Evolutionary conservation across 768 basidiomycete species (phyloP).

Genomic region (Kwoniella sp.): DNA sequence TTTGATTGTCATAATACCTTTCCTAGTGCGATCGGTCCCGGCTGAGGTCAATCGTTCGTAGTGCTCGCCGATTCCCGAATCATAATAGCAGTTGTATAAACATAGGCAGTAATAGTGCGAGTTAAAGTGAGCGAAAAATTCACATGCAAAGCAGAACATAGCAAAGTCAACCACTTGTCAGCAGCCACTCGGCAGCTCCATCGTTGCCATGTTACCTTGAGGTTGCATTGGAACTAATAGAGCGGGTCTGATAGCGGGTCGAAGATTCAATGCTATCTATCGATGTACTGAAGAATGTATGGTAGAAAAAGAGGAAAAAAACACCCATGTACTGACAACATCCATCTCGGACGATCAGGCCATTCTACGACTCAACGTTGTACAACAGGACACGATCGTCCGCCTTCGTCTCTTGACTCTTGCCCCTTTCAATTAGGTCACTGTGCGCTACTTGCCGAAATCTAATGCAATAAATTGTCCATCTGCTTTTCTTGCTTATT

Average conservation of each 20-base stretch:
- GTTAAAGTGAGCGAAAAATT: neutral
- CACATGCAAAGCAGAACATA: neutral
- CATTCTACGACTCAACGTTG: neutral
- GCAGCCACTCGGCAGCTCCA: too few species aligned
- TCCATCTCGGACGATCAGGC: neutral
- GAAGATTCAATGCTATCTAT: too few species aligned
- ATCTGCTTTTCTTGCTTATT: neutral
- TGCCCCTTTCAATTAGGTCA: too few species aligned
- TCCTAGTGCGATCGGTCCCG: neutral
- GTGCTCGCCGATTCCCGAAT: neutral
- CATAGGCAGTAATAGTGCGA: neutral
- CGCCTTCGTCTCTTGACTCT: too few species aligned
- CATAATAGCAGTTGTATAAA: neutral
- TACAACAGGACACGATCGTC: neutral
- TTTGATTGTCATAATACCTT: neutral
- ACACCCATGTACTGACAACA: neutral
- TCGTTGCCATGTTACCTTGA: too few species aligned
- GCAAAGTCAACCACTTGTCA: too few species aligned
- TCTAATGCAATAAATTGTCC: neutral
- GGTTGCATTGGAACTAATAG: too few species aligned
- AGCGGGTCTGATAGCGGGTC: too few species aligned
- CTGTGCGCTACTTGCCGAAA: too few species aligned
- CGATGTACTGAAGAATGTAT: too few species aligned
- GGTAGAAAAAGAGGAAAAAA: too few species aligned
- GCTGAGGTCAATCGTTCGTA: neutral